phyloP scores from a whole-genome alignment of 1,284 basidiomycete genomes.

The Lentinus polychrous region DNA sequence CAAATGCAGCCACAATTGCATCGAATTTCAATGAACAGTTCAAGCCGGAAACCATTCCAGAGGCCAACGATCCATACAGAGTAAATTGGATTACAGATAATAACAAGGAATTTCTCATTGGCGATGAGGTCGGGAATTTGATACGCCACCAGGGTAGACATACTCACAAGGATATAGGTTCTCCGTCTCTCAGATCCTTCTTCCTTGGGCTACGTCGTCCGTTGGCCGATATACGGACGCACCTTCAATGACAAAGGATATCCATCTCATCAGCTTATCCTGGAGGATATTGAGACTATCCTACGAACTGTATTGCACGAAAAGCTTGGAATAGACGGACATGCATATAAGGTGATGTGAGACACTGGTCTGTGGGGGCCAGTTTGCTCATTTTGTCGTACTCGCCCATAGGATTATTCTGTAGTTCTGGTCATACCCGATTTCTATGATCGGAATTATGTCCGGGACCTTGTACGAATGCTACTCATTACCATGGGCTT shows the following conservation, averaged over 20 bases:
- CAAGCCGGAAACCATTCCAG: conserved; percentile 74
- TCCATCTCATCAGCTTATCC: conserved; percentile 54
- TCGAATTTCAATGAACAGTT: conserved; percentile 72
- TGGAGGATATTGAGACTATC: conserved; percentile 76
- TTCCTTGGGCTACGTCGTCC: conserved; percentile 57
- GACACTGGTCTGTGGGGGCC: conserved; percentile 7
- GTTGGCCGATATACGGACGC: conserved; percentile 74
- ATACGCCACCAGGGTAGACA: neutral
- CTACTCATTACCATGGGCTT: conserved; percentile 83
- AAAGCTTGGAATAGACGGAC: conserved; percentile 50
- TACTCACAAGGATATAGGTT: conserved; percentile 33
- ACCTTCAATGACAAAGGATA: conserved; percentile 82
- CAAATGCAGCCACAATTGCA: conserved; percentile 66
- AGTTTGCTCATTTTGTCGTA: neutral
- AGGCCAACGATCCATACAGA: conserved; percentile 73
- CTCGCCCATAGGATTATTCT: conserved; percentile 63
- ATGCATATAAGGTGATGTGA: conserved; percentile 56
- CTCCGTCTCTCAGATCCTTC: conserved; percentile 66
- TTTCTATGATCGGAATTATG: conserved; percentile 80
- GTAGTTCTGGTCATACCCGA: conserved; percentile 92
- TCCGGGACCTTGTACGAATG: conserved; percentile 74
- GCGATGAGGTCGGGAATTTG: conserved; percentile 52
- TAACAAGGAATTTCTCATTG: conserved; percentile 49
- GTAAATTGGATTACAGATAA: conserved; percentile 72
- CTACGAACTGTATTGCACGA: conserved; percentile 55